Percentiles rank a stretch among this genome's conserved stretches.
Evolutionary conservation across 768 basidiomycete species (phyloP).

Genomic region (Boletellus ananas): DNA sequence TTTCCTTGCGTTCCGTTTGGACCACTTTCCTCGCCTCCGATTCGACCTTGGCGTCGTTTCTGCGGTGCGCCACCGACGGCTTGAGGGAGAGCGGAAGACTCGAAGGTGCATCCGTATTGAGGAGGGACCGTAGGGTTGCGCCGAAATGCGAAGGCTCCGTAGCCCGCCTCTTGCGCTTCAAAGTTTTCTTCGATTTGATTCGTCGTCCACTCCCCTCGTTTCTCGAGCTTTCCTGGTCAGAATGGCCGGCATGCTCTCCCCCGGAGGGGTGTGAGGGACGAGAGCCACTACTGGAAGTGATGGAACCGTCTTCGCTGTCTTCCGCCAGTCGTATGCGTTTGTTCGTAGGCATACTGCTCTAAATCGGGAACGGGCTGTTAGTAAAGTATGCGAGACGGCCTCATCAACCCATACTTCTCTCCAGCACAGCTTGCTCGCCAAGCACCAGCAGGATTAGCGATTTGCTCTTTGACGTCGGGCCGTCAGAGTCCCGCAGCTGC

Average conservation of each 20-base stretch:
- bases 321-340: constrained; percentile 50
- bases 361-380: neutral
- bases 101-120: constrained; percentile 69
- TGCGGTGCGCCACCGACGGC: constrained; percentile 63
- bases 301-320: constrained; percentile 12
- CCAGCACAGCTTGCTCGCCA: neutral
- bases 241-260: constrained; percentile 2
- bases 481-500: constrained; percentile 3
- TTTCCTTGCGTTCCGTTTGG: constrained; percentile 67
- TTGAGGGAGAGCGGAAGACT: constrained; percentile 73
- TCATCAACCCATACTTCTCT: constrained; percentile 1
- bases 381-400: neutral
- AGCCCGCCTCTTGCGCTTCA: constrained; percentile 80
- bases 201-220: constrained; percentile 62
- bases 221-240: constrained; percentile 27
- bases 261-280: constrained; percentile 12
- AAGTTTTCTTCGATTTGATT: constrained; percentile 72
- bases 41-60: constrained; percentile 75
- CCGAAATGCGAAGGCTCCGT: constrained; percentile 74
- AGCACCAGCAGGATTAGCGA: neutral
- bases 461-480: constrained; percentile 1
- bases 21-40: constrained; percentile 66
- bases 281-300: constrained; percentile 3
- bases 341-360: constrained; percentile 42
- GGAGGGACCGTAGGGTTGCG: constrained; percentile 64